Evolutionary conservation across 1,284 basidiomycete species (phyloP).

Genomic region (Cerrena zonata): DNA sequence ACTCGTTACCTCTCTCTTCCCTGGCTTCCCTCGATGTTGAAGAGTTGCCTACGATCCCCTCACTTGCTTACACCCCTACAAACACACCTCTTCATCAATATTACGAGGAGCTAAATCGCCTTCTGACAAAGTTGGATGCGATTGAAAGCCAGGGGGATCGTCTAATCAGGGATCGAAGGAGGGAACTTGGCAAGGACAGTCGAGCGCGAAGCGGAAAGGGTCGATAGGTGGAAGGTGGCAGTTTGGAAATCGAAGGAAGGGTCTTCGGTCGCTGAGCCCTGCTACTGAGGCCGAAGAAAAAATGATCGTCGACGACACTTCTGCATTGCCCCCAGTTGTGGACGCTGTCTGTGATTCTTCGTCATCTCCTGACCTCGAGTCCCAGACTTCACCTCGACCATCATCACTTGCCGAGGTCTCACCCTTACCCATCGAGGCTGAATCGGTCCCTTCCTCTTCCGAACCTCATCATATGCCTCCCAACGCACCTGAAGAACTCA

Average conservation of each 20-base stretch:
- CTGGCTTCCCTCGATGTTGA: constrained; percentile 11
- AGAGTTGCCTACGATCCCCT: constrained; percentile 11
- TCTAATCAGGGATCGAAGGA: constrained; percentile 48
- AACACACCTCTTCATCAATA: constrained; percentile 48
- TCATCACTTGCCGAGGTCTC: neutral
- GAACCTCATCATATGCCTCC: no score
- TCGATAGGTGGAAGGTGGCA: constrained; percentile 33
- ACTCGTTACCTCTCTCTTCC: constrained; percentile 13
- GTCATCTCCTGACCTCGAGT: neutral
- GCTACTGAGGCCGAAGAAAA: neutral
- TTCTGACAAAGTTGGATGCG: constrained; percentile 61
- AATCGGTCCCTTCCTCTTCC: no score
- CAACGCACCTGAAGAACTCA: no score
- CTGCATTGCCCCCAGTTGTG: neutral
- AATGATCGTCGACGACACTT: neutral
- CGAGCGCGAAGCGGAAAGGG: constrained; percentile 47
- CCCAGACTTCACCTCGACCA: neutral
- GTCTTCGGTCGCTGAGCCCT: neutral
- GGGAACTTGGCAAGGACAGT: constrained; percentile 53
- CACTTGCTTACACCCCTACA: constrained; percentile 35
- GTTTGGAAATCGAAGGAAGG: constrained; percentile 12
- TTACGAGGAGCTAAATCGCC: constrained; percentile 49
- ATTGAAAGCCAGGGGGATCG: constrained; percentile 61
- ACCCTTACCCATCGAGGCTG: neutral
- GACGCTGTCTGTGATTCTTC: neutral